phyloP scores from a whole-genome alignment of 2,329 filamentous ascomycete species.

The Beauveria brongniartii region DNA sequence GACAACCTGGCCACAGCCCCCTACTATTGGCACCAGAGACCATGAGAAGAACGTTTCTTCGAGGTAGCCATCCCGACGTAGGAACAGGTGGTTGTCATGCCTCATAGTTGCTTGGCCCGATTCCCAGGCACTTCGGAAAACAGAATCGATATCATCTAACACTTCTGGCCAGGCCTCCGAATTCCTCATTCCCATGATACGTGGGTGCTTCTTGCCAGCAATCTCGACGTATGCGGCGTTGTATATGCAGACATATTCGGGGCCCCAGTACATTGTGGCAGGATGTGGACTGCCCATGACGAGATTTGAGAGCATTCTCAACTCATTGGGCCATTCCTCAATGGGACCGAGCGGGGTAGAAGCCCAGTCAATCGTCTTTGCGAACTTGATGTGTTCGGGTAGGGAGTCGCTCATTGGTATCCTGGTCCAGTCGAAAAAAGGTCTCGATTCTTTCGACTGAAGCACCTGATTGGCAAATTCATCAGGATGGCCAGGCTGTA shows the following conservation, averaged over 20 bases:
- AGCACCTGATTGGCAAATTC: slow-evolving; percentile 35
- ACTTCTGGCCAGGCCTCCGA: slow-evolving; percentile 64
- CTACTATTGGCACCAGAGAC: slow-evolving; percentile 72
- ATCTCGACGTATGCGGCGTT: slow-evolving; percentile 66
- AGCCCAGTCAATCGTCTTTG: slow-evolving; percentile 64
- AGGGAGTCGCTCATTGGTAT: slow-evolving; percentile 56
- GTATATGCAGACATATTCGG: slow-evolving; percentile 59
- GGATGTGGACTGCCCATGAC: slow-evolving; percentile 74
- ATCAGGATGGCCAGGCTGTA: slow-evolving; percentile 27
- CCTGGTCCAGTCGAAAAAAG: slow-evolving; percentile 76
- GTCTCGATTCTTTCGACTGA: slow-evolving; percentile 27
- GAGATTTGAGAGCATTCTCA: slow-evolving; percentile 72
- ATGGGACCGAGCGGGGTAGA: slow-evolving; percentile 68
- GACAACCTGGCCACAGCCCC: slow-evolving; percentile 63
- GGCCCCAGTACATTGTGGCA: slow-evolving; percentile 72
- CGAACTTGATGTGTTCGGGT: slow-evolving; percentile 64
- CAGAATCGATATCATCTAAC: slow-evolving; percentile 60
- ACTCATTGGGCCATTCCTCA: slow-evolving; percentile 60
- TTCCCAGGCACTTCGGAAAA: slow-evolving; percentile 58
- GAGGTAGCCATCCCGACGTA: slow-evolving; percentile 59
- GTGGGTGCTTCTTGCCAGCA: slow-evolving; percentile 69
- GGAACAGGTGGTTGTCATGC: slow-evolving; percentile 70
- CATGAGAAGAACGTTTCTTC: slow-evolving; percentile 81
- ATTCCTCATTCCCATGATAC: slow-evolving; percentile 66
- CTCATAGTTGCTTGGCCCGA: slow-evolving; percentile 78